Evolutionary conservation across 2,329 filamentous ascomycete species (phyloP).

Genomic region (Parastagonospora avenae): DNA sequence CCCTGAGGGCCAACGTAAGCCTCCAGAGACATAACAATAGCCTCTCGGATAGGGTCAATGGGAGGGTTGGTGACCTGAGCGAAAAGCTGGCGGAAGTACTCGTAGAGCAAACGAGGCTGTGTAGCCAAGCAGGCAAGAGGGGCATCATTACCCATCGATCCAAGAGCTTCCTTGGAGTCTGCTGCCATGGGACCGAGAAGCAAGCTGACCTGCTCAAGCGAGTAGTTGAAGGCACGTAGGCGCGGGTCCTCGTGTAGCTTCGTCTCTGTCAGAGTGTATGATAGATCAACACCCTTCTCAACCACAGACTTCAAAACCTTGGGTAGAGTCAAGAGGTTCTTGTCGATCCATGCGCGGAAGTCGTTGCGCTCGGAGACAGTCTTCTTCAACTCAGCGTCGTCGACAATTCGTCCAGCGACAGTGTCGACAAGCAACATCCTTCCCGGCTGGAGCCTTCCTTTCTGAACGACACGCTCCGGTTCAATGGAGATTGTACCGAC

Average conservation of each 20-base stretch:
- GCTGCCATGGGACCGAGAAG: conserved; percentile 94
- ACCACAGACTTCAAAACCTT: conserved; percentile 69
- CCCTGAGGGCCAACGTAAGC: conserved; percentile 96
- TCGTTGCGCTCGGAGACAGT: conserved; percentile 85
- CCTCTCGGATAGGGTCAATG: conserved; percentile 95
- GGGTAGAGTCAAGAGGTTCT: conserved; percentile 81
- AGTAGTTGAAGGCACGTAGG: conserved; percentile 88
- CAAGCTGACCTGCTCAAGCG: conserved; percentile 91
- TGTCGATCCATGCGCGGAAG: conserved; percentile 87
- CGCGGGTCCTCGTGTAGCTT: conserved; percentile 83
- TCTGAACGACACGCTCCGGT: conserved; percentile 86
- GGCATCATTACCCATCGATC: conserved; percentile 97
- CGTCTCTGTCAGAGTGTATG: conserved; percentile 68
- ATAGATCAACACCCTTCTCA: conserved; percentile 66
- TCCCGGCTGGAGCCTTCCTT: conserved; percentile 90
- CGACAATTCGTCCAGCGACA: conserved; percentile 86
- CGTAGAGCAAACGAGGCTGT: conserved; percentile 85
- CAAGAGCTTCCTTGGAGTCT: conserved; percentile 94
- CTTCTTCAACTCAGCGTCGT: conserved; percentile 88
- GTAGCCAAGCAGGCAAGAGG: conserved; percentile 90
- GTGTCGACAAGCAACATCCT: conserved; percentile 97
- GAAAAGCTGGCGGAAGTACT: conserved; percentile 98
- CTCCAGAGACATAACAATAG: conserved; percentile 96
- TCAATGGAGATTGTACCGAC: conserved; percentile 93
- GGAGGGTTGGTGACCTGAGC: conserved; percentile 98